Evolutionary conservation across 176 grass and related monocot genomes (phyloP).

Genomic region (Paspalum vaginatum): DNA sequence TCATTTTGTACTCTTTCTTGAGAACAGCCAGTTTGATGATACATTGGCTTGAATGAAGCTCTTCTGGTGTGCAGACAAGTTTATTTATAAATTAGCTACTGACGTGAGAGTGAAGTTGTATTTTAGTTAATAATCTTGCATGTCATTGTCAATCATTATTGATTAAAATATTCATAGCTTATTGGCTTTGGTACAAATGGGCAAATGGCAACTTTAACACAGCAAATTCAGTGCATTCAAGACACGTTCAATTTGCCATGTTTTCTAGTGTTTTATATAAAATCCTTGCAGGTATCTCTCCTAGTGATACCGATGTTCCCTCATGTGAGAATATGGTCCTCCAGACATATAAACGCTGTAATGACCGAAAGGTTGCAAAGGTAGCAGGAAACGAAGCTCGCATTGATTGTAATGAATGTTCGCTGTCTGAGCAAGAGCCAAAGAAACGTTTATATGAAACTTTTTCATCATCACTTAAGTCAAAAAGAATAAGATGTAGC

Average conservation of each 20-base stretch:
- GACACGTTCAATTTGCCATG: background rate
- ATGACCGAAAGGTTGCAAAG: constrained; percentile 22
- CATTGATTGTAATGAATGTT: constrained; percentile 16
- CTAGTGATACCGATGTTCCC: constrained; percentile 38
- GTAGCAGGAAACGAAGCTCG: constrained; percentile 28
- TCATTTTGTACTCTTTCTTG: background rate
- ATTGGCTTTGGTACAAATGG: background rate
- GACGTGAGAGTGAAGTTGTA: constrained; percentile 24
- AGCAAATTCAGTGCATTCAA: background rate
- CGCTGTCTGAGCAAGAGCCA: constrained; percentile 49
- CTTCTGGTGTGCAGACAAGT: background rate
- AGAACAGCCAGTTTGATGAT: constrained; percentile 11
- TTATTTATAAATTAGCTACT: constrained; percentile 22
- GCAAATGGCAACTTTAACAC: background rate
- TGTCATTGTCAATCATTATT: background rate
- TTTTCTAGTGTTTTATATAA: background rate
- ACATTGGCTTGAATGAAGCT: background rate
- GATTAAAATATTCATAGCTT: background rate
- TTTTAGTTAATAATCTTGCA: background rate
- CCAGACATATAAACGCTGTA: constrained; percentile 30
- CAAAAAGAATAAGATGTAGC: constrained; percentile 76
- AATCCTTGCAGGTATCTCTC: constrained; percentile 56
- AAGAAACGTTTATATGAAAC: constrained; percentile 67
- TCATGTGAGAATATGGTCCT: constrained; percentile 41
- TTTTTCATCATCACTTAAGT: constrained; percentile 79